These are phyloP conservation scores for Colletotrichum nymphaeae DNA, from an alignment of 2,329 filamentous ascomycete species.

Conservation along the genomic window DNA sequence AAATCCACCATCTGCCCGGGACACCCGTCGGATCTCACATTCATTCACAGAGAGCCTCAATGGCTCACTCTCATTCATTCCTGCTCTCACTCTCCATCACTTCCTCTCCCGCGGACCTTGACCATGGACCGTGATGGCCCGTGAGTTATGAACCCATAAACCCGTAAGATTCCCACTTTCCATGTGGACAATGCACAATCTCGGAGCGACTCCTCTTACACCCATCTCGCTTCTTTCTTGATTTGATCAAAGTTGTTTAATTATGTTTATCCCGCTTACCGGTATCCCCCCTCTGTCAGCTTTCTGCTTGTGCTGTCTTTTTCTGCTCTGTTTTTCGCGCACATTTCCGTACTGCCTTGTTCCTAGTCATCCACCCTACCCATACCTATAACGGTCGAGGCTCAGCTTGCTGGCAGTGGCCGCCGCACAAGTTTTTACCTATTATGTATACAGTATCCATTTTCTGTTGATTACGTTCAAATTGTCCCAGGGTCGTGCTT, in stretches of 20 bases:
- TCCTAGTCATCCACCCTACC: neutral
- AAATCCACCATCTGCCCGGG: neutral
- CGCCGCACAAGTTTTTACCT: neutral
- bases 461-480: neutral
- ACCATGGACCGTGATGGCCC: neutral
- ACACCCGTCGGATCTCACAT: neutral
- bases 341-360: neutral
- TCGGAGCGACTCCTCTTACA: neutral
- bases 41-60: neutral
- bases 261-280: neutral
- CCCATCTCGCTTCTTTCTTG: conserved; percentile 13
- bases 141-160: neutral
- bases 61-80: neutral
- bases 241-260: neutral
- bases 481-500: neutral
- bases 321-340: conserved; percentile 17
- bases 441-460: neutral
- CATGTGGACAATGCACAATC: neutral
- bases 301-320: neutral
- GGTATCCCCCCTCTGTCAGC: too few species aligned
- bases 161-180: neutral
- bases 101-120: neutral
- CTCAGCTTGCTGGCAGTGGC: neutral
- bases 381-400: neutral
- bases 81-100: neutral